Evolutionary conservation across 2,329 filamentous ascomycete species (phyloP), one percentile per base, ranked within the genome.

Genomic region (Exophiala sideris): DNA sequence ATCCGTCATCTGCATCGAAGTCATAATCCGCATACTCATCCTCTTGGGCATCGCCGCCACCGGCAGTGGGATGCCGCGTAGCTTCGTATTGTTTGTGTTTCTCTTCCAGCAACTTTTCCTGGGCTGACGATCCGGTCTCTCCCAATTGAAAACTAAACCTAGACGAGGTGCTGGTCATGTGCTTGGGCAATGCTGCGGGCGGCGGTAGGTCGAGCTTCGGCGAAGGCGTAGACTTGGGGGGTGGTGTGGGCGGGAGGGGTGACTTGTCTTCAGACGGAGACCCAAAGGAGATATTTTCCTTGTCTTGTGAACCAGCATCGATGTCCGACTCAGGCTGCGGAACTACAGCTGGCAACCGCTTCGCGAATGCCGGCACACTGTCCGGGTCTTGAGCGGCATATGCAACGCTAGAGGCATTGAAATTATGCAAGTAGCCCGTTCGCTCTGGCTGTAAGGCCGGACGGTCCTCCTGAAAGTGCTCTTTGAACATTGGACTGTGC

Each of bases 141-240:
- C 75, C 77, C 62, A 85, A 79, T 58, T 86, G 83, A 60, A 86
- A 86, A 61, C 83, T 86, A 64, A 86, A 86, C 8, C 83, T 73
- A 1, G 81, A 85, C 1, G 82, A 79, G 65, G 79, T 81, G 62
- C 82, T 85, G 52, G 71, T 76, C 50, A 77, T 67, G 60, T 76
- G 76, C 54, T 70, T 74, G 2, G 76, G 76, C 34, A 77, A 56
- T 5, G 70, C 70, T 3, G 68, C 52, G 1, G 57, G 48, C 5
- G 52, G 48, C 6, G 60, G 62, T 12, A 56, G 18, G 4, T 61
- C 58, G 32, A 60, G 56, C 24, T 53, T 57, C 3, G 62, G 62
- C 10, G 62, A 62, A 10, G 62, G 60, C 9, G 57, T 62, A 33
- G 54, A 54, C 36, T 59, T 54, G 5, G 59, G 54, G 14, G 57